Evolutionary conservation across 805 yeast species (phyloP), one percentile per base, ranked within the genome.

Genomic region (Blastobotrys robertii): DNA sequence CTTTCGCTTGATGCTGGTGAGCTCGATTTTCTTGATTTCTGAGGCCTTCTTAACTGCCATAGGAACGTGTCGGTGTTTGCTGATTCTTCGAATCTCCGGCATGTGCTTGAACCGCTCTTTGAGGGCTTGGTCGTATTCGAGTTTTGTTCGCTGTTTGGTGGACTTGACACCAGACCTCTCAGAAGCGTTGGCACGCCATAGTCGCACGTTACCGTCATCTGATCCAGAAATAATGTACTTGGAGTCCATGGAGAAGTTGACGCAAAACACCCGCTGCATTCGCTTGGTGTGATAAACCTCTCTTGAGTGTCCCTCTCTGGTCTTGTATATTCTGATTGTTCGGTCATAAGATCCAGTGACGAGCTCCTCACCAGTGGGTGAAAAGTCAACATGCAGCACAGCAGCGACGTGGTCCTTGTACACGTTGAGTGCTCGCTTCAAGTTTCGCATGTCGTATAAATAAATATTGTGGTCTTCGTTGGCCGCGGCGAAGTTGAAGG

Each of bases 221-320:
- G 95, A 84, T 13, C 97, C 98, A 46, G 86, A 77, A 41, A 88
- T 65, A 30, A 92, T 76, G 64, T 86, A 92, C 57, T 81, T 78
- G 43, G 94, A 74, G 64, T 92, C 99, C 76, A 86, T 86, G 7
- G 95, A 76, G 63, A 72, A 94, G 50, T 80, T 79, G 34, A 81
- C 85, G 44, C 83, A 74, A 63, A 87, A 85, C 8, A 92, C 84
- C 46, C 90, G 81, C 67, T 92, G 99, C 99, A 92, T 92, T 60
- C 99, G 76, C 68, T 86, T 87, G 10, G 98, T 92, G 57, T 92
- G 98, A 62, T 92, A 92, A 36, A 94, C 74, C 56, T 92, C 99
- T 49, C 97, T 73, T 4, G 95, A 84, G 63, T 90, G 97, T 31
- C 98, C 97, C 49, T 82, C 84, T 30, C 74, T 67, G 1, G 77